Evolutionary conservation across 1,139 yeast species (phyloP), one percentile per base, ranked within the genome.

Genomic region (Meyerozyma carpophila): DNA sequence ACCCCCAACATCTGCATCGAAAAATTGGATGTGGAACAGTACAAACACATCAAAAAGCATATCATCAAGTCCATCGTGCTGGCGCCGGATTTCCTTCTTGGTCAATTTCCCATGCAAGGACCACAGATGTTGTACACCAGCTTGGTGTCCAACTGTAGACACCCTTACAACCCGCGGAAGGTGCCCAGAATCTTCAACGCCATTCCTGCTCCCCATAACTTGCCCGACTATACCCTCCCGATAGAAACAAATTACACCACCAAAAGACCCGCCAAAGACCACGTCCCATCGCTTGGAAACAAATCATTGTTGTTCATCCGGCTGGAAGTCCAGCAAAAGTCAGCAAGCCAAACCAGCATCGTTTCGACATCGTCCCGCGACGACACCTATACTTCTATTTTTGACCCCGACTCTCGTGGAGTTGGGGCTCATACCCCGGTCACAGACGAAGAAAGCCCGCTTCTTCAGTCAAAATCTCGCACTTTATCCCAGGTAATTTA

Each of bases 1-100:
- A 20, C 44, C 4, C 26, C 43, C 14, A 42, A 39, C 36, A 26
- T 41, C 14, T 34, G 36, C 11, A 41, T 44, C 44, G 44, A 46
- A 40, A 27, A 47, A 26, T 48, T 60, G 8, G 69, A 65, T 41
- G 44, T 49, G 37, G 43, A 45, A 26, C 53, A 55, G 31, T 65
- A 66, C 51, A 58, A 59, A 40, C 52, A 51, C 46, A 67, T 70
- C 43, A 69, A 64, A 46, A 63, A 59, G 44, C 52, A 56, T 44
- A 55, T 71, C 46, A 57, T 68, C 27, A 57, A 59, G 40, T 59
- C 73, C 4, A 53, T 70, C 32, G 50, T 63, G 34, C 58, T 58
- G 43, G 59, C 70, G 7, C 64, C 74, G 0, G 68, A 66, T 27
- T 68, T 61, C 44, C 52, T 69, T 28, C 54, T 68, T 41, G 58